A percentile compares a stretch with the other conserved stretches of the same genome.
Conservation (phyloP, 257 asterid species). For the Rehmannia glutinosa region DNA sequence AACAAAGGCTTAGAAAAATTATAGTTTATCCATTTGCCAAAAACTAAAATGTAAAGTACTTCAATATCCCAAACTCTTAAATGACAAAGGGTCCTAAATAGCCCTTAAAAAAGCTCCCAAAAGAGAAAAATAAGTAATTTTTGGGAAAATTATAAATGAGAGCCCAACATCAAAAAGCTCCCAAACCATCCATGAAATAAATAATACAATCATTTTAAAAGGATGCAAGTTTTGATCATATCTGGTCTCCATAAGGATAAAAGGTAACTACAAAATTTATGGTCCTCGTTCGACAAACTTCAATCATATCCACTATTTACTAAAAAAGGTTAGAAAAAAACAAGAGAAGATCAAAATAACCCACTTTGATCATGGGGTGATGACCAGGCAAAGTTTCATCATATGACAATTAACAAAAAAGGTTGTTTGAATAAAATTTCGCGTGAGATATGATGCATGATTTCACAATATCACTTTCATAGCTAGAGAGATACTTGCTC, state of each 20-base stretch:
- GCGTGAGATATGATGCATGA: slow-evolving; percentile 25
- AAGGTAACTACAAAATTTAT: background rate
- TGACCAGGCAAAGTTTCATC: slow-evolving; percentile 87
- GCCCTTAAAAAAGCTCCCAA: too few species aligned
- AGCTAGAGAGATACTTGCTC: slow-evolving; percentile 71
- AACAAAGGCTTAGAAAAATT: background rate
- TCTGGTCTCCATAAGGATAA: too few species aligned
- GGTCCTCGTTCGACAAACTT: background rate
- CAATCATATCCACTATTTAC: background rate
- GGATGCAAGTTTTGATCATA: too few species aligned
- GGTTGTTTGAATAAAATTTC: slow-evolving; percentile 35
- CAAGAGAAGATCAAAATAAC: background rate
- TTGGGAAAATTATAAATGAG: too few species aligned
- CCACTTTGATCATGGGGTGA: slow-evolving; percentile 45
- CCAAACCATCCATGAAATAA: background rate
- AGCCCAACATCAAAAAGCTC: too few species aligned
- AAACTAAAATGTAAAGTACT: too few species aligned
- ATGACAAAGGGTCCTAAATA: too few species aligned
- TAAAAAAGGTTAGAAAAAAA: too few species aligned
- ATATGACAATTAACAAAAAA: slow-evolving; percentile 40
- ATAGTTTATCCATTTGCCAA: background rate
- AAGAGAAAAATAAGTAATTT: too few species aligned
- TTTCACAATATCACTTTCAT: slow-evolving; percentile 38
- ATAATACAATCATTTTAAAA: too few species aligned
- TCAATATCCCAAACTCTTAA: too few species aligned